Percentiles rank a stretch among this genome's conserved stretches.
Conservation (phyloP, 805 yeast species). For the Cyberlindnera petersonii region DNA sequence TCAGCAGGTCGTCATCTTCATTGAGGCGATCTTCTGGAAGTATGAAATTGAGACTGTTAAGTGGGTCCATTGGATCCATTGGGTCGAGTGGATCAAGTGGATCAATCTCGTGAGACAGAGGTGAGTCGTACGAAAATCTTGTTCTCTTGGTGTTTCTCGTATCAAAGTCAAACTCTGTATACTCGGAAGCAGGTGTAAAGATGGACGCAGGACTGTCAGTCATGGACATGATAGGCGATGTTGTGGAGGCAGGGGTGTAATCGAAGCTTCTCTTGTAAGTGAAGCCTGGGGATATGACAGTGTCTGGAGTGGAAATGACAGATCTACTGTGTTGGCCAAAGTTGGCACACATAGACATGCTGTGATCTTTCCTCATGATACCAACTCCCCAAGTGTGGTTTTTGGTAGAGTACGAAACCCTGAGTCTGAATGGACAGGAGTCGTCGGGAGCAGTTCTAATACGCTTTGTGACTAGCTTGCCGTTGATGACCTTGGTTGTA, state of each 20-base stretch:
- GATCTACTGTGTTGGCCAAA: slow-evolving; percentile 17
- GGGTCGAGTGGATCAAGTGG: slow-evolving; percentile 12
- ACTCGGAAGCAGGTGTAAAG: slow-evolving; percentile 14
- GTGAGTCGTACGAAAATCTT: slow-evolving; percentile 18
- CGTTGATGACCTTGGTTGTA: slow-evolving; percentile 9
- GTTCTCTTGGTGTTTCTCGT: slow-evolving; percentile 12
- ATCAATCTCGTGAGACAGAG: slow-evolving; percentile 20
- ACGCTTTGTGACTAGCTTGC: slow-evolving; percentile 17
- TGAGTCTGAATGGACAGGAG: slow-evolving; percentile 29
- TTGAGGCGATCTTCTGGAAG: no score
- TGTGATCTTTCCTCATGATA: slow-evolving; percentile 27
- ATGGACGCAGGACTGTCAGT: slow-evolving; percentile 2
- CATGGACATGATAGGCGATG: slow-evolving; percentile 15
- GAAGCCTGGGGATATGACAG: slow-evolving; percentile 24
- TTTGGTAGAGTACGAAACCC: slow-evolving; percentile 28
- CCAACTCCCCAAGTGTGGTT: slow-evolving; percentile 24
- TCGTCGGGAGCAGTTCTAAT: slow-evolving; percentile 25
- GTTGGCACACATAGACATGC: slow-evolving; percentile 23
- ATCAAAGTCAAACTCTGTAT: slow-evolving; percentile 10
- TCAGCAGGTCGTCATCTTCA: slow-evolving; percentile 6
- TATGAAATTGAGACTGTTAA: no score
- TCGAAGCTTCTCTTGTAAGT: slow-evolving; percentile 13
- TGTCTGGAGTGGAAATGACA: slow-evolving; percentile 21
- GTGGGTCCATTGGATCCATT: slow-evolving; percentile 19
- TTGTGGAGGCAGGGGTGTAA: slow-evolving; percentile 9